Evolutionary conservation across 192 early-diverging fungal species (phyloP), one percentile per base, ranked within the genome.

Genomic region (Gamsiella multidivaricata): DNA sequence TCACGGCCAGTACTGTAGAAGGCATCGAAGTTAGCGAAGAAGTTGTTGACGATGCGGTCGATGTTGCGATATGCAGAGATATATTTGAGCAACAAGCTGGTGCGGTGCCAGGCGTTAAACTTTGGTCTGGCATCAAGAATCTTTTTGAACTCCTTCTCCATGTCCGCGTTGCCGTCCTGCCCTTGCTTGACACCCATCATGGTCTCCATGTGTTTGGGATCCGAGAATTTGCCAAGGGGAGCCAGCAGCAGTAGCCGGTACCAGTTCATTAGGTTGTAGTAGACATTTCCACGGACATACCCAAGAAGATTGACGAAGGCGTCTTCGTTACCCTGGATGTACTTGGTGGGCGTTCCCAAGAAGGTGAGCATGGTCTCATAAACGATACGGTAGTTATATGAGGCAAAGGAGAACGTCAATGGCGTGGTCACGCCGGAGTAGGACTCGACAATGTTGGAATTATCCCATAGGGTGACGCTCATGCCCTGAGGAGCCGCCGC

Each of bases 161-260:
- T 76, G 26, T 76, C 73, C 6, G 73, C 73, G 18, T 76, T 76
- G 28, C 73, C 73, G 2, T 76, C 65, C 28, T 76, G 73, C 3
- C 73, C 73, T 26, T 76, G 73, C 59, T 76, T 76, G n/a, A 76
- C 73, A 50, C 73, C 73, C 73, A 76, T 76, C 73, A 76, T 76
- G 20, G 73, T 76, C 49, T 76, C 73, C 73, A 76, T 76, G 23
- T 76, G 73, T 52, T 76, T 76, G 15, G 73, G 73, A 11, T 76
- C 73, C 42, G 73, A 76, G 58, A 76, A 76, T 58, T 76, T 76
- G 5, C 73, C 73, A 20, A 76, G 65, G 3, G 73, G 73, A 7
- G 59, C 73, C 3, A 76, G 59, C 6, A 76, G 46, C 45, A 76
- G 39, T 34, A 76, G 65, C 3, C 73, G 57, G 59, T 76, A 76